Conservation (phyloP, 1,139 yeast species). For the Yamadazyma dushanensis region DNA sequence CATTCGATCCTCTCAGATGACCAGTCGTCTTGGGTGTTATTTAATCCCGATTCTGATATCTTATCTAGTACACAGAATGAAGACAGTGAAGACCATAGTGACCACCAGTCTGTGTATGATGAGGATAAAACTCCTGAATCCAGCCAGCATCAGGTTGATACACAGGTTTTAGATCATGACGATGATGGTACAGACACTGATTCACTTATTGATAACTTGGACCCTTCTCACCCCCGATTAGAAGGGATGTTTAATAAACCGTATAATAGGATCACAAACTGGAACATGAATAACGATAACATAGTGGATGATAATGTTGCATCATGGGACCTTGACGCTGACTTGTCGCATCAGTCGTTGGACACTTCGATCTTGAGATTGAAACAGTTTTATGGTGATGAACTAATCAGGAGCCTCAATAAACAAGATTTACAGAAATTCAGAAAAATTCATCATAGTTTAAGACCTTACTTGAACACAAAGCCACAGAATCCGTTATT, state of each 20-base stretch:
- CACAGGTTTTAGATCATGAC: conserved; percentile 6
- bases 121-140: conserved; percentile 13
- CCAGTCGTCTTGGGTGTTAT: conserved; percentile 45
- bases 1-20: conserved; percentile 23
- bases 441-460: conserved; percentile 23
- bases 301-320: conserved; percentile 44
- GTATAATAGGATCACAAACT: conserved; percentile 16
- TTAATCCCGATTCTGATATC: conserved; percentile 45
- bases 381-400: conserved; percentile 37
- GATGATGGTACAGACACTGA: conserved; percentile 23
- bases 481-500: conserved; percentile 14
- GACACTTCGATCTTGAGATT: conserved; percentile 17
- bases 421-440: conserved; percentile 30
- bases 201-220: conserved; percentile 18
- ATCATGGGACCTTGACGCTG: conserved; percentile 47
- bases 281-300: conserved; percentile 16
- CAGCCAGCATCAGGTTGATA: conserved; percentile 12
- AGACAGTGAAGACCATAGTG: conserved; percentile 4
- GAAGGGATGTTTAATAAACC: conserved; percentile 15
- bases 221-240: conserved; percentile 17
- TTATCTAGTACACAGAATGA: conserved; percentile 33
- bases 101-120: conserved; percentile 8
- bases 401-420: conserved; percentile 26
- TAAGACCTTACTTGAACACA: conserved; percentile 20
- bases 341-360: conserved; percentile 18